Percentiles rank a stretch among this genome's conserved stretches.
Evolutionary conservation across 2,329 filamentous ascomycete species (phyloP).

Genomic region (Cadophora sp.): DNA sequence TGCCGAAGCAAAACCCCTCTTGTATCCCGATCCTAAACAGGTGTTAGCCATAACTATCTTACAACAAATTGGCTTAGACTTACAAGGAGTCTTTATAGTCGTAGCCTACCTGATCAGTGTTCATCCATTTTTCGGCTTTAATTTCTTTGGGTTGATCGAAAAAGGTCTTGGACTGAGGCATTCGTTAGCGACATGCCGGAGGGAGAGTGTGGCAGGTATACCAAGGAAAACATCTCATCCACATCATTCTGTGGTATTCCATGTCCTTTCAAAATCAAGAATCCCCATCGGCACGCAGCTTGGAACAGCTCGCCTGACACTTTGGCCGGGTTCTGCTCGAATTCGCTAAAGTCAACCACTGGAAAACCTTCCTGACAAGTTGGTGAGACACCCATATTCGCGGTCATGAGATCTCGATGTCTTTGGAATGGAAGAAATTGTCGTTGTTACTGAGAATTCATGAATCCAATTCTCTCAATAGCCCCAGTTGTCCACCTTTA

Average conservation of each 20-base stretch:
- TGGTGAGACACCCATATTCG: no score
- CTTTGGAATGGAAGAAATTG: no score
- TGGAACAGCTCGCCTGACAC: not conserved
- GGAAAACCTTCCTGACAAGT: no score
- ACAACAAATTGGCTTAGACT: not conserved
- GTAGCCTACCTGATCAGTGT: conserved; percentile 1
- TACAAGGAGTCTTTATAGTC: conserved; percentile 9
- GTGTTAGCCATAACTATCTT: no score
- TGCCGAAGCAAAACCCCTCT: conserved; percentile 2
- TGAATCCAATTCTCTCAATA: no score
- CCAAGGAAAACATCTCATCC: not conserved
- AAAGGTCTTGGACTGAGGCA: not conserved
- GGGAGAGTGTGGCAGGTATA: not conserved
- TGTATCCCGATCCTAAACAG: not conserved
- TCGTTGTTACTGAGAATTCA: no score
- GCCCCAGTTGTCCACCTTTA: no score
- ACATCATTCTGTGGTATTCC: not conserved
- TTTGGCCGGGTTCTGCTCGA: no score
- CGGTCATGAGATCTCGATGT: no score
- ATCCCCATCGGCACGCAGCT: not conserved
- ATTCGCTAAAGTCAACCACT: no score
- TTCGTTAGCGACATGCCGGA: no score
- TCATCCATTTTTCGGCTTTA: conserved; percentile 10
- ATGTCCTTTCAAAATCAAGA: conserved; percentile 9
- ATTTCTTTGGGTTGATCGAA: conserved; percentile 9